phyloP scores from a whole-genome alignment of 805 yeast species.

The Debaryomyces prosopidis region DNA sequence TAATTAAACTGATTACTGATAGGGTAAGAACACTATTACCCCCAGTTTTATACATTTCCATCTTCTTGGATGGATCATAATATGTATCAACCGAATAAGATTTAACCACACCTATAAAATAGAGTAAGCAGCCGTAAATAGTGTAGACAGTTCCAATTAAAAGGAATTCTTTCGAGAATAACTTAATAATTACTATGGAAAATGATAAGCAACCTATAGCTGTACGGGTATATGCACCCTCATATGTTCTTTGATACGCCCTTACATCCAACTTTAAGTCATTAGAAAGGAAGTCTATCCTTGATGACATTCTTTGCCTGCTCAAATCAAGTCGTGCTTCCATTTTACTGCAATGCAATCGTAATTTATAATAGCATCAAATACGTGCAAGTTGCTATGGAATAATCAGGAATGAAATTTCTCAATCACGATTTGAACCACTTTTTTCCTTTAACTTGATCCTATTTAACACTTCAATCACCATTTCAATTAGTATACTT shows the following conservation, averaged over 20 bases:
- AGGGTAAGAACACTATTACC: slow-evolving; percentile 61
- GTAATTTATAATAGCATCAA: neutral
- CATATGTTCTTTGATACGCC: slow-evolving; percentile 82
- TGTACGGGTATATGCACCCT: slow-evolving; percentile 78
- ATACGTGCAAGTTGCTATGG: too few species aligned
- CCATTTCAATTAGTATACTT: neutral
- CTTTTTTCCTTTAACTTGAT: neutral
- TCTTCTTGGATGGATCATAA: slow-evolving; percentile 36
- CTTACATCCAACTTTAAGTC: slow-evolving; percentile 49
- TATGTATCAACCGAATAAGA: slow-evolving; percentile 36
- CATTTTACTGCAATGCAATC: neutral
- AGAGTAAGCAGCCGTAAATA: slow-evolving; percentile 51
- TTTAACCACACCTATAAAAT: slow-evolving; percentile 39
- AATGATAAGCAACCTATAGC: slow-evolving; percentile 70
- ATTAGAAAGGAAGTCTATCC: slow-evolving; percentile 38
- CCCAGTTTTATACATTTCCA: slow-evolving; percentile 54
- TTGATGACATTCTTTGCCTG: slow-evolving; percentile 25
- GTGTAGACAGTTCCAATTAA: slow-evolving; percentile 69
- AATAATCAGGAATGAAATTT: too few species aligned
- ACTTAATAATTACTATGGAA: slow-evolving; percentile 60
- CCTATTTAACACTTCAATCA: neutral
- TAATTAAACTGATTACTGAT: slow-evolving; percentile 47
- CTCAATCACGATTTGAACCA: too few species aligned
- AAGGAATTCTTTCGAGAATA: slow-evolving; percentile 63
- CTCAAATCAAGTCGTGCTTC: slow-evolving; percentile 2